A percentile compares a stretch with the other conserved stretches of the same genome.
Conservation (phyloP, 2,329 filamentous ascomycete genomes). For the Fusarium papillatum region DNA sequence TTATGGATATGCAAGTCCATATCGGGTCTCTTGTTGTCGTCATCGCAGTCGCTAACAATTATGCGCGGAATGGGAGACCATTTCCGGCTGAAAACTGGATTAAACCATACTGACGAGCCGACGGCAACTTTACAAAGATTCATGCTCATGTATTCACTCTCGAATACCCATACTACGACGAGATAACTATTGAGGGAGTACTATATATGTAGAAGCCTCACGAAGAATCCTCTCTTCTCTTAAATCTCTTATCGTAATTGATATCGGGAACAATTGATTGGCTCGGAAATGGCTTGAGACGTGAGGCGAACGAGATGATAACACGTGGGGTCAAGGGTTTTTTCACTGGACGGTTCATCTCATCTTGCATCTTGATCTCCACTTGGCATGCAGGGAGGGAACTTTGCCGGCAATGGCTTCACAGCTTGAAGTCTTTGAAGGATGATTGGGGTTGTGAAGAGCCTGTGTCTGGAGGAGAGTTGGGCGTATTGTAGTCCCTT, state of each 20-base stretch:
- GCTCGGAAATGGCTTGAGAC: not conserved
- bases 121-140: not conserved
- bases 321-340: constrained; percentile 22
- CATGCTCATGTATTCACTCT: not conserved
- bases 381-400: constrained; percentile 24
- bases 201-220: not conserved
- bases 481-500: no score
- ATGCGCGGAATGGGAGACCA: not conserved
- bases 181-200: not conserved
- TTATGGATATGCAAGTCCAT: not conserved
- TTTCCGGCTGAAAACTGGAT: not conserved
- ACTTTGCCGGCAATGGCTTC: not conserved
- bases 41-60: not conserved
- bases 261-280: not conserved
- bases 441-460: not conserved
- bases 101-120: no score
- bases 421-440: not conserved
- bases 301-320: constrained; percentile 2
- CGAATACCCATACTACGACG: not conserved
- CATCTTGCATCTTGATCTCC: constrained; percentile 6
- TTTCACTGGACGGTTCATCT: constrained; percentile 29
- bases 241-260: not conserved
- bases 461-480: not conserved
- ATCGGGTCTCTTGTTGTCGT: not conserved
- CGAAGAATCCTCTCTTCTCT: not conserved